Evolutionary conservation across 2,329 filamentous ascomycete genomes (phyloP).

Genomic region (Gaeumannomyces tritici): DNA sequence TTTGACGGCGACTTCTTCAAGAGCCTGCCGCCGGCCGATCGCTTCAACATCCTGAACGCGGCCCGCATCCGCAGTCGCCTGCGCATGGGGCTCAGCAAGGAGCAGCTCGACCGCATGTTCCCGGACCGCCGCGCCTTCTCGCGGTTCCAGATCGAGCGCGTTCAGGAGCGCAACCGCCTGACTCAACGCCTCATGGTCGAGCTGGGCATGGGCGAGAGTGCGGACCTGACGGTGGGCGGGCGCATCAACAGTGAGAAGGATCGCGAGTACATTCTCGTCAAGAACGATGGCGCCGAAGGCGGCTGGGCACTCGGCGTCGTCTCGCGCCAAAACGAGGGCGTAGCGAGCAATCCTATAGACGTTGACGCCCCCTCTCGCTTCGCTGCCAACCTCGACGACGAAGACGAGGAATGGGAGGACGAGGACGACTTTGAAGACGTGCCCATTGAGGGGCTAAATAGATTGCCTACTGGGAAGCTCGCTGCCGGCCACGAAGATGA

Average conservation of each 20-base stretch:
- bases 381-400: constrained; percentile 45
- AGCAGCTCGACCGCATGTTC: constrained; percentile 94
- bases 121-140: constrained; percentile 97
- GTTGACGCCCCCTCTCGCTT: constrained; percentile 60
- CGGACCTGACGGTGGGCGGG: constrained; percentile 58
- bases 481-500: constrained; percentile 28
- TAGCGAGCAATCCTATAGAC: constrained; percentile 83
- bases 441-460: constrained; percentile 80
- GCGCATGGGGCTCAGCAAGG: constrained; percentile 93
- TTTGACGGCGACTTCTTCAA: constrained; percentile 94
- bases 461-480: constrained; percentile 53
- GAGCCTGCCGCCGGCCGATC: constrained; percentile 78
- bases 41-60: constrained; percentile 96
- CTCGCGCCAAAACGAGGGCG: constrained; percentile 71
- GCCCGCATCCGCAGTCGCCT: constrained; percentile 79
- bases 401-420: constrained; percentile 59
- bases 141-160: constrained; percentile 89
- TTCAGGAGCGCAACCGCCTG: constrained; percentile 83
- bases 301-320: constrained; percentile 96
- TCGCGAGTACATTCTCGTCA: constrained; percentile 90
- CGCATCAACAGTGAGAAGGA: constrained; percentile 78
- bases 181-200: constrained; percentile 93
- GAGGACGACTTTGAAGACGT: constrained; percentile 87
- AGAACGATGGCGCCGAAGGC: constrained; percentile 89
- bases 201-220: constrained; percentile 69